Base-by-base conservation (phyloP, 2,329 filamentous ascomycete genomes). In the Fonsecaea nubica region DNA sequence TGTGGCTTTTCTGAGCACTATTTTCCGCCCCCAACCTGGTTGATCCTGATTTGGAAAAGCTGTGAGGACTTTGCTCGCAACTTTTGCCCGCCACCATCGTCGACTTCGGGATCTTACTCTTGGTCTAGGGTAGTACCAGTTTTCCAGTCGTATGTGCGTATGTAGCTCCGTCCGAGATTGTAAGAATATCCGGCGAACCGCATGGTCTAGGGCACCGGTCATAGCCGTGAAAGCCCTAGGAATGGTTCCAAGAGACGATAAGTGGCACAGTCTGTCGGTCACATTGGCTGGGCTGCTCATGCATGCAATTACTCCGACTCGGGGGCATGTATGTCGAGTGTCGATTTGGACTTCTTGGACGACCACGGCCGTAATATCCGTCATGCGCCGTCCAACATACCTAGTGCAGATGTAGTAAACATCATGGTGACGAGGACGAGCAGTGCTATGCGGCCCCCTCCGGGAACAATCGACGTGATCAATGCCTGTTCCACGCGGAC, bases 101-200 rank as follows among this genome's bases (percentile, higher is more conserved):
- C 4, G 50, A 3, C 45, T 50, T 30, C 53, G 45, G 58, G 32
- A 61, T 61, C 45, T 61, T 42, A 61, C 48, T 61, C 58, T 61
- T 8, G 45, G 32, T 55, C 59, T 42, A 25, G 52, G 21, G 21
- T 61, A 55, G 52, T 55, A 33, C 30, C 10, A 30, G 4, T 55
- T 55, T 18, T n/a, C 7, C 45, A 50, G n/a, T 50, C 25, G 25
- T 25, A 25, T 25, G 25, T 25, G 25, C 6, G 3, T n/a, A n/a
- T 42, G 45, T 50, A 50, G 45, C 45, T 18, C 45, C 45, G 45
- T 25, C 45, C 45, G 45, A 50, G 45, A 10, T 21, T 50, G 45
- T 13, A 48, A 40, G 12, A 58, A n/a, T 32, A 59, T 33, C 25
- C 33, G 57, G 57, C 21, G 25, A n/a, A 35, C 12, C 15, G 12